phyloP scores from a whole-genome alignment of 2,329 filamentous ascomycete genomes.

The Cryoendolithus antarcticus region DNA sequence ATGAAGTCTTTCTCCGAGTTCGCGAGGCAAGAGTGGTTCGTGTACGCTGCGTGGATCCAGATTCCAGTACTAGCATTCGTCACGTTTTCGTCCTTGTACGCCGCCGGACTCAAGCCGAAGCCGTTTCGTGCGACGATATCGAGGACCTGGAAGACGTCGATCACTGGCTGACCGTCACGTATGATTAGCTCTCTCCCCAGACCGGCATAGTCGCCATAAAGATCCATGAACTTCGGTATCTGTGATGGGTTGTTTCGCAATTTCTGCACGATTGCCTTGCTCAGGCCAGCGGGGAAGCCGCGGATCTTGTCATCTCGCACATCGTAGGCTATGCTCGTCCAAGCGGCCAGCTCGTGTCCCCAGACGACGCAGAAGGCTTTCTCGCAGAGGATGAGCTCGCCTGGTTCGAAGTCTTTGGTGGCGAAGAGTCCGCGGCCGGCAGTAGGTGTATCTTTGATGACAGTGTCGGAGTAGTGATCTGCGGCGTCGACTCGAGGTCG shows the following conservation, averaged over 20 bases:
- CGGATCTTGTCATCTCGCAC: conserved; percentile 12
- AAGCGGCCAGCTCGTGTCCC: conserved; percentile 13
- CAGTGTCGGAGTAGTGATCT: conserved; percentile 24
- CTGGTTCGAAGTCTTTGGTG: conserved; percentile 23
- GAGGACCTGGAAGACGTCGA: conserved; percentile 29
- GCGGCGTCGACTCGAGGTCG: conserved; percentile 19
- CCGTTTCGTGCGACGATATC: conserved; percentile 32
- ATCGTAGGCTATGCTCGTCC: conserved; percentile 35
- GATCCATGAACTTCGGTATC: conserved; percentile 9
- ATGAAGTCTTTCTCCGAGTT: conserved; percentile 27
- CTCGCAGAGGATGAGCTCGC: conserved; percentile 33
- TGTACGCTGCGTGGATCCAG: conserved; percentile 29
- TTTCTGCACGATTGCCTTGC: conserved; percentile 25
- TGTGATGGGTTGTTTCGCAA: conserved; percentile 30
- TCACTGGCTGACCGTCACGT: conserved; percentile 23
- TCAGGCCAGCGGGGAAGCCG: conserved; percentile 12
- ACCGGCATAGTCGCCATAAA: conserved; percentile 8
- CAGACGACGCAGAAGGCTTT: conserved; percentile 28
- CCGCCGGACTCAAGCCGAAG: conserved; percentile 16
- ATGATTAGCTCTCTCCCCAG: conserved; percentile 10
- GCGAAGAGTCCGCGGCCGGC: conserved; percentile 34
- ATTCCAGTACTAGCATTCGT: conserved; percentile 21
- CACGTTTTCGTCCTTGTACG: conserved; percentile 3
- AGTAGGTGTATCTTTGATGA: conserved; percentile 22
- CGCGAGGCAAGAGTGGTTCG: conserved; percentile 32